Base-by-base conservation (phyloP, 495 filamentous ascomycete species). In the Daldinia decipiens region DNA sequence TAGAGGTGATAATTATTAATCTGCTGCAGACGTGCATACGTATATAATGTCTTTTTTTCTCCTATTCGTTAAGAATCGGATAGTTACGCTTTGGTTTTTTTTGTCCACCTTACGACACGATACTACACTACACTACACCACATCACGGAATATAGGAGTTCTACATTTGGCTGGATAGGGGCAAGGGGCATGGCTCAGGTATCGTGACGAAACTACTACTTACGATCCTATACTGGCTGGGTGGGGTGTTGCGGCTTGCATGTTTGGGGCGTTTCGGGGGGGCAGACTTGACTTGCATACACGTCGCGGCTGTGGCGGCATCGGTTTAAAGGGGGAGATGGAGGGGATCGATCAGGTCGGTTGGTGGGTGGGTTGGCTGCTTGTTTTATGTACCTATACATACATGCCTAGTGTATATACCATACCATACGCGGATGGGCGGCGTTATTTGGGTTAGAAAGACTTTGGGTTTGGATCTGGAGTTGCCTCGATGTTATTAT, bases 371-470 rank as follows among this genome's bases (percentile, higher is more conserved):
- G 29, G 29, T 32, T 29, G 27, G 27, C 6, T 13, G 8, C 15
- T 55, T 40, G 26, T 9, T 55, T 11, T 24, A 40, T 17, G 39
- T 24, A 12, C 19, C 21, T 24, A 11, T 47, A 36, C 32, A 36
- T 47, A 65, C 51, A 64, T n/a, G n/a, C n/a, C n/a, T n/a, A n/a
- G n/a, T n/a, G n/a, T n/a, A n/a, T n/a, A n/a, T n/a, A n/a, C n/a
- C n/a, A n/a, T 64, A 64, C 51, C 39, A 66, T 59, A 55, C 45
- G n/a, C 43, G 47, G 24, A 66, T 17, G 12, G 34, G 56, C 4
- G 64, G 64, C 64, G 64, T 67, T n/a, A 19, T 47, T 47, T 17
- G 17, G 9, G 43, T 47, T 47, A 24, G 43, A 47, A 0, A 47
- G 43, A 47, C 19, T 47, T 47, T 47, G 17, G 43, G 5, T 6